Conservation (phyloP, 2,329 filamentous ascomycete genomes). For the Podosphaera aphanis region DNA sequence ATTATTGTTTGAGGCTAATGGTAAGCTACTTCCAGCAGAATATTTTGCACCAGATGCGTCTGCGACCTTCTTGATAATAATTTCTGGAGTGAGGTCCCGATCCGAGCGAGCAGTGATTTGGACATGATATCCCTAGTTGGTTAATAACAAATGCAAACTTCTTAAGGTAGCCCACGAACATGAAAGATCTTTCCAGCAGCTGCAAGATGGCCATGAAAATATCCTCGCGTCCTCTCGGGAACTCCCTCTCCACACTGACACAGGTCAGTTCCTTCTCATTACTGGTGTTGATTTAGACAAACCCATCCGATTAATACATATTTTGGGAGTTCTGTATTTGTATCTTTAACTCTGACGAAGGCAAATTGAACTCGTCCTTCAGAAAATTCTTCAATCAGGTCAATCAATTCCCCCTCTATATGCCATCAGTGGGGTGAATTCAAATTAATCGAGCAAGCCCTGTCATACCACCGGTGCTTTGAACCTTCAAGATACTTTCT, state of each 20-base stretch:
- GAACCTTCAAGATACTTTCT: constrained; percentile 88
- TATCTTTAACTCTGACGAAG: constrained; percentile 88
- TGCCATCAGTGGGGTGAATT: background rate
- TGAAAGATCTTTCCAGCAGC: constrained; percentile 81
- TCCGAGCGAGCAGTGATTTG: constrained; percentile 91
- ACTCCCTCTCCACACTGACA: constrained; percentile 78
- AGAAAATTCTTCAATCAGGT: constrained; percentile 86
- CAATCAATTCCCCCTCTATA: constrained; percentile 68
- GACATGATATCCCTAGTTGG: constrained; percentile 61
- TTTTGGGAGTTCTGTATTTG: constrained; percentile 75
- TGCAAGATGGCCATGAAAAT: constrained; percentile 84
- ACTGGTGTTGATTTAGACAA: constrained; percentile 10
- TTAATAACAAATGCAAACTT: constrained; percentile 2
- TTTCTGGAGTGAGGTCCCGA: constrained; percentile 63
- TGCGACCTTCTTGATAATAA: constrained; percentile 77
- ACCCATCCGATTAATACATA: constrained; percentile 80
- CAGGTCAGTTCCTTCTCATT: constrained; percentile 8
- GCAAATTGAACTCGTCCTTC: constrained; percentile 94
- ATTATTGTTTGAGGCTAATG: constrained; percentile 21
- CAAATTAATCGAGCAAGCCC: background rate
- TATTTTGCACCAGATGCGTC: constrained; percentile 94
- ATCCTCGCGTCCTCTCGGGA: constrained; percentile 93
- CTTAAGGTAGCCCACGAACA: constrained; percentile 19
- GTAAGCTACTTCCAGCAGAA: constrained; percentile 40
- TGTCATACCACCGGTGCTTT: constrained; percentile 55